Evolutionary conservation across 441 rosid species (phyloP).

Genomic region (Codiaeum variegatum): DNA sequence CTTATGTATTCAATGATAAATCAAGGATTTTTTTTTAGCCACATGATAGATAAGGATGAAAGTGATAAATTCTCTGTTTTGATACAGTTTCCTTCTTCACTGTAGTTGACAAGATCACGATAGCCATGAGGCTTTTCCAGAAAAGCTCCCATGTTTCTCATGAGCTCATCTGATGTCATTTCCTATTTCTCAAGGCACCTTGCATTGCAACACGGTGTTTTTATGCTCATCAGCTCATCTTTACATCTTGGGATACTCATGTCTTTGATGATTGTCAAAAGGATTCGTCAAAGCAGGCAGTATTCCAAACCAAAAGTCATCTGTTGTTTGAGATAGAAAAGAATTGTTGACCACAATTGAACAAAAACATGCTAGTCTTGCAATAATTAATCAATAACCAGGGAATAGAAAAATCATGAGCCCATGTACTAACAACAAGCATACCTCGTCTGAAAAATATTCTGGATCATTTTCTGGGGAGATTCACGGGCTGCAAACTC

Average conservation of each 20-base stretch:
- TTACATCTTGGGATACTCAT: not conserved
- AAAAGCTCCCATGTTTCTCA: not conserved
- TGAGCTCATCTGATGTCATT: not conserved
- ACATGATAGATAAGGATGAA: not conserved
- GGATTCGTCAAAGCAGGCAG: not conserved
- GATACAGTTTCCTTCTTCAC: not conserved
- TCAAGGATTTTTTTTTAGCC: too few relatives aligned
- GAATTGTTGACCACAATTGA: not conserved
- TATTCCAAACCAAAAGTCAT: conserved; percentile 1
- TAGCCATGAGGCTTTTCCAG: not conserved
- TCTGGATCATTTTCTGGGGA: conserved; percentile 77
- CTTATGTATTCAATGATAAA: not conserved
- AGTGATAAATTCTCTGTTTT: not conserved
- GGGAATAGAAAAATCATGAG: not conserved
- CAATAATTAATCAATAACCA: not conserved
- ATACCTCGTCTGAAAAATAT: conserved; percentile 78
- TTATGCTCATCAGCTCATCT: not conserved
- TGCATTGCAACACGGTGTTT: not conserved
- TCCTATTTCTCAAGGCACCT: not conserved
- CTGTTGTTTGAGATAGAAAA: not conserved
- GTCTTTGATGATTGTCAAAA: not conserved
- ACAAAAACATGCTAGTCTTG: not conserved
- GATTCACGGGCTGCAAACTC: conserved; percentile 65
- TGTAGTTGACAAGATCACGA: not conserved
- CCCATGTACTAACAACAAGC: not conserved